Evolutionary conservation across 768 basidiomycete species (phyloP).

Genomic region (Hericium rajendrae): DNA sequence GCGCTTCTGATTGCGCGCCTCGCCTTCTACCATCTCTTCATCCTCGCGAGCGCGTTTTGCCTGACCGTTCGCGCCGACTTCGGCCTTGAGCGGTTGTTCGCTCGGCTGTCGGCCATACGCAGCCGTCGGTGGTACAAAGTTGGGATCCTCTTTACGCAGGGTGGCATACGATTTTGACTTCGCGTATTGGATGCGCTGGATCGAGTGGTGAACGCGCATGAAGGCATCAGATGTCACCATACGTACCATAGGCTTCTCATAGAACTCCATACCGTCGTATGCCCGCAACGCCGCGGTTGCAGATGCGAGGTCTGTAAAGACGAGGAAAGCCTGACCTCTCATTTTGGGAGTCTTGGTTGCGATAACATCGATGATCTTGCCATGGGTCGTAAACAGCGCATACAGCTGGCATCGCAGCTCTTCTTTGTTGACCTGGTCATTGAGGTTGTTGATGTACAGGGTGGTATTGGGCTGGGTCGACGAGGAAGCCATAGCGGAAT

Average conservation of each 20-base stretch:
- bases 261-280: constrained; percentile 88
- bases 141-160: constrained; percentile 65
- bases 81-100: constrained; percentile 24
- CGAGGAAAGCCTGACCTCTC: constrained; percentile 93
- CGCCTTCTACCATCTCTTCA: constrained; percentile 35
- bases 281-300: constrained; percentile 91
- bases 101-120: constrained; percentile 39
- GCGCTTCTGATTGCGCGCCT: constrained; percentile 49
- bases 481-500: constrained; percentile 33
- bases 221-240: constrained; percentile 6
- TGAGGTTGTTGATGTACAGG: constrained; percentile 88
- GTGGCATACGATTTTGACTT: constrained; percentile 86
- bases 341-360: constrained; percentile 79
- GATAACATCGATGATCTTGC: constrained; percentile 87
- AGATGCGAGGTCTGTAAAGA: constrained; percentile 84
- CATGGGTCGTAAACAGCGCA: constrained; percentile 87
- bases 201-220: constrained; percentile 4
- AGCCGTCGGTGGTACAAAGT: constrained; percentile 65
- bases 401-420: constrained; percentile 78
- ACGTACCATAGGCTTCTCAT: constrained; percentile 85
- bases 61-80: constrained; percentile 22
- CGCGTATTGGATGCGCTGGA: constrained; percentile 85
- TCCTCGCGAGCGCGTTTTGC: constrained; percentile 61
- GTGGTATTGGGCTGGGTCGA: constrained; percentile 70
- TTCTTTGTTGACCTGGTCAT: constrained; percentile 86